phyloP scores from a whole-genome alignment of 1,284 basidiomycete genomes.

The Entoloma clypeatum region DNA sequence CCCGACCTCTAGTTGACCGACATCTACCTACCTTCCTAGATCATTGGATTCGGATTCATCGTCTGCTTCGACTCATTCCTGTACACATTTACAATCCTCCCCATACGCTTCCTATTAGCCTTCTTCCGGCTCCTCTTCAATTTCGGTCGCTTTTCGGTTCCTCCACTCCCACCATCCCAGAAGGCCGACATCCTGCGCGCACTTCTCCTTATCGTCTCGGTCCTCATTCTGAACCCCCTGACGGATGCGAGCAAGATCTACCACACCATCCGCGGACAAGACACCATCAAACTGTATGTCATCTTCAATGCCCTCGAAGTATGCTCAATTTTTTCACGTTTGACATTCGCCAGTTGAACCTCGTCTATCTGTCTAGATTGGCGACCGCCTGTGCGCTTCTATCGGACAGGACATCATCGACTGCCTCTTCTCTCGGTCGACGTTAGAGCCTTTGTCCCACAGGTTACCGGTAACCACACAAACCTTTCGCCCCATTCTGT shows the following conservation, averaged over 20 bases:
- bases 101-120: slow-evolving; percentile 82
- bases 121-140: slow-evolving; percentile 55
- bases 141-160: slow-evolving; percentile 45
- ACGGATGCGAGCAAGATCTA: slow-evolving; percentile 99
- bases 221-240: slow-evolving; percentile 73
- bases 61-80: slow-evolving; percentile 97
- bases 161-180: slow-evolving; percentile 75
- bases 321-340: slow-evolving; percentile 20
- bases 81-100: slow-evolving; percentile 97
- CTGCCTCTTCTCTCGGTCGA: slow-evolving; percentile 92
- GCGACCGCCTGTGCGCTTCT: slow-evolving; percentile 90
- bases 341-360: not conserved
- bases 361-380: slow-evolving; percentile 64
- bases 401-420: slow-evolving; percentile 98
- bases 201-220: slow-evolving; percentile 73
- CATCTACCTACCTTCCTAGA: slow-evolving; percentile 46
- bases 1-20: not conserved
- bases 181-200: slow-evolving; percentile 88
- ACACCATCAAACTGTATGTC: slow-evolving; percentile 98
- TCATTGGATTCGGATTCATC: slow-evolving; percentile 89
- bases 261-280: slow-evolving; percentile 97
- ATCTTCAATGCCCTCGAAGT: slow-evolving; percentile 98
- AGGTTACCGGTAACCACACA: slow-evolving; percentile 54
- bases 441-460: slow-evolving; percentile 73
- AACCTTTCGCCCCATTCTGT: slow-evolving; percentile 76